These are phyloP conservation scores for Penicillium olsonii DNA, from an alignment of 2,329 filamentous ascomycete species.

Conservation along the genomic window DNA sequence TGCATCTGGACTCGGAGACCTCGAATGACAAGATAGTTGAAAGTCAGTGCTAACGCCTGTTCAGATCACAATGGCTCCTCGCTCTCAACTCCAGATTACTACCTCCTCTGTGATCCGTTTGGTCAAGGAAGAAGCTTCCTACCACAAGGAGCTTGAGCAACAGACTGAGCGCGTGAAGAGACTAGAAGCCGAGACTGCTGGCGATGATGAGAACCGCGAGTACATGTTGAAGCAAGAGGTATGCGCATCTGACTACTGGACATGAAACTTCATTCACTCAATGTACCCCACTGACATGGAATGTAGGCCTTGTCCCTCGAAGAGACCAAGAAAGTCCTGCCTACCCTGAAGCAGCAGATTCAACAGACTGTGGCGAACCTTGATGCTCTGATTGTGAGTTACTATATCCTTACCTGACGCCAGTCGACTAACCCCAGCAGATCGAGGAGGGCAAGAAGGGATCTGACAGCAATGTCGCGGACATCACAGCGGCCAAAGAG, in stretches of 20 bases:
- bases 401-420: slow-evolving; percentile 1
- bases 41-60: slow-evolving; percentile 9
- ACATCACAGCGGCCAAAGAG: slow-evolving; percentile 45
- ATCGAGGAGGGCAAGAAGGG: slow-evolving; percentile 44
- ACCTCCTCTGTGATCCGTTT: slow-evolving; percentile 79
- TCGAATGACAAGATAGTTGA: background rate
- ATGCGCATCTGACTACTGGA: slow-evolving; percentile 25
- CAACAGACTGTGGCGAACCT: slow-evolving; percentile 69
- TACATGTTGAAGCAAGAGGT: slow-evolving; percentile 88
- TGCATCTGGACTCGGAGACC: background rate
- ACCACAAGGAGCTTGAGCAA: slow-evolving; percentile 78
- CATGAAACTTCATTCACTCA: background rate
- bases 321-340: slow-evolving; percentile 84
- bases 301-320: slow-evolving; percentile 74
- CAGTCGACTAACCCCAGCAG: slow-evolving; percentile 23
- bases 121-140: slow-evolving; percentile 87
- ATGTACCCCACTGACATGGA: slow-evolving; percentile 4
- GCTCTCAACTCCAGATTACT: slow-evolving; percentile 79
- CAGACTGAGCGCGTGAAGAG: slow-evolving; percentile 72
- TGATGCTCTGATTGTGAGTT: slow-evolving; percentile 73
- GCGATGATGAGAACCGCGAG: slow-evolving; percentile 76
- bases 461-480: slow-evolving; percentile 40
- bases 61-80: slow-evolving; percentile 67
- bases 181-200: slow-evolving; percentile 65
- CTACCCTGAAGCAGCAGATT: slow-evolving; percentile 70